Evolutionary conservation across 768 basidiomycete species (phyloP).

Genomic region (Strobilomyces dryophilus): DNA sequence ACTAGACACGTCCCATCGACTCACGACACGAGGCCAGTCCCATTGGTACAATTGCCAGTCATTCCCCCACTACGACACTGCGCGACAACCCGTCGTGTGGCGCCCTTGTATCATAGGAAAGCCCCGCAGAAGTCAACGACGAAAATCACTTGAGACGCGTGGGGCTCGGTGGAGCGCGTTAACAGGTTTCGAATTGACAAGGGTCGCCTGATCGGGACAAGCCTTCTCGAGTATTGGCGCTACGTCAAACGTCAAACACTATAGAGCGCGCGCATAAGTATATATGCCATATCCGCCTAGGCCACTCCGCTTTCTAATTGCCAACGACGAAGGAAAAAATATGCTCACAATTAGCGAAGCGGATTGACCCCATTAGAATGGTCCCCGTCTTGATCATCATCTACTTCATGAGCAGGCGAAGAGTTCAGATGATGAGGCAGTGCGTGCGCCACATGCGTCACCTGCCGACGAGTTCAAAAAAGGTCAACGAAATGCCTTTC

Average conservation of each 20-base stretch:
- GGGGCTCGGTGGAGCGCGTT: background rate
- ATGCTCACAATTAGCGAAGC: too few species aligned
- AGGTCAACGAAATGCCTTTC: background rate
- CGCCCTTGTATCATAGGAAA: slow-evolving; percentile 4
- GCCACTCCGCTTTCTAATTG: background rate
- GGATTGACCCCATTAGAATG: too few species aligned
- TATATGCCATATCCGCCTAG: background rate
- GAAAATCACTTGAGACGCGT: background rate
- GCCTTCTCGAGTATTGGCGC: background rate
- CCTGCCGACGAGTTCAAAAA: background rate
- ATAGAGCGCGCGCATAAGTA: background rate
- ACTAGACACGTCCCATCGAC: background rate
- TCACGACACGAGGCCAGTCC: background rate
- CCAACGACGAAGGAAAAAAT: too few species aligned
- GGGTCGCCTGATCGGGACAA: too few species aligned
- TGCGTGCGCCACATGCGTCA: background rate
- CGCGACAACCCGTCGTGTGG: slow-evolving; percentile 4
- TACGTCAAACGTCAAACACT: background rate
- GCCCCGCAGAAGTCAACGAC: slow-evolving; percentile 1
- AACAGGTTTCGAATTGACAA: background rate
- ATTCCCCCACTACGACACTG: background rate
- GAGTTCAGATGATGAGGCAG: background rate
- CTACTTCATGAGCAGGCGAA: background rate
- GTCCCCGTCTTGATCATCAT: background rate
- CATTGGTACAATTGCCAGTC: background rate